phyloP scores from a whole-genome alignment of 169 alveolate species.

The Nephromyces sp. region DNA sequence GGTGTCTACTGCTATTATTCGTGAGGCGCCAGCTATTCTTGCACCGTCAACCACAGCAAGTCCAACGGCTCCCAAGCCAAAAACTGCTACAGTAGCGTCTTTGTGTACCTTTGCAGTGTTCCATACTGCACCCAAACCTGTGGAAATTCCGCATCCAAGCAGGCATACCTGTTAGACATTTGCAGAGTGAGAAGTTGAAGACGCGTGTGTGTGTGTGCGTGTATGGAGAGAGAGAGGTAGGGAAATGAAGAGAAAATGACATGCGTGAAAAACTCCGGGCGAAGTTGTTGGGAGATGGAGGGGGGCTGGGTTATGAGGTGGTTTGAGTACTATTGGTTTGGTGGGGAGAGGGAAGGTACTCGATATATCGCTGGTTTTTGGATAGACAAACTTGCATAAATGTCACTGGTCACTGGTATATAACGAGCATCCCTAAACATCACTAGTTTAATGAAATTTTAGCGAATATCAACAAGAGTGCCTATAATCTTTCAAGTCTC shows the following conservation, averaged over 20 bases:
- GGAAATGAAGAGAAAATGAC: conserved; percentile 2
- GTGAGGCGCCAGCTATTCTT: conserved; percentile 47
- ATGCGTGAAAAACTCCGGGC: background rate
- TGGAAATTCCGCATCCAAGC: conserved; percentile 66
- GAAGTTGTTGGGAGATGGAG: background rate
- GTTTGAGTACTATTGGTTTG: too few relatives aligned
- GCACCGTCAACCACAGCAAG: conserved; percentile 71
- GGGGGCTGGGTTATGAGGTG: background rate
- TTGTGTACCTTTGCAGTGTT: conserved; percentile 48
- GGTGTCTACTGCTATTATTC: conserved; percentile 52
- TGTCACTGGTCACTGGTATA: too few relatives aligned
- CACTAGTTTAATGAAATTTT: too few relatives aligned
- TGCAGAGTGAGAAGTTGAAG: too few relatives aligned
- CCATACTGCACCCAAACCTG: conserved; percentile 68
- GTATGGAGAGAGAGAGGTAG: too few relatives aligned
- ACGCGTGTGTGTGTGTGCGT: too few relatives aligned
- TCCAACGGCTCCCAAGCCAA: conserved; percentile 77
- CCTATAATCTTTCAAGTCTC: too few relatives aligned
- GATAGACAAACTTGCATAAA: too few relatives aligned
- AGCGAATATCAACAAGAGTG: too few relatives aligned
- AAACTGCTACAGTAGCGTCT: conserved; percentile 57
- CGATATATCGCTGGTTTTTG: too few relatives aligned
- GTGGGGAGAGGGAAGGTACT: too few relatives aligned
- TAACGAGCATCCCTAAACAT: too few relatives aligned
- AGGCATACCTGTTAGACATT: conserved; percentile 53